Evolutionary conservation across 2,329 filamentous ascomycete genomes (phyloP).

Genomic region (Xylaria sp.): DNA sequence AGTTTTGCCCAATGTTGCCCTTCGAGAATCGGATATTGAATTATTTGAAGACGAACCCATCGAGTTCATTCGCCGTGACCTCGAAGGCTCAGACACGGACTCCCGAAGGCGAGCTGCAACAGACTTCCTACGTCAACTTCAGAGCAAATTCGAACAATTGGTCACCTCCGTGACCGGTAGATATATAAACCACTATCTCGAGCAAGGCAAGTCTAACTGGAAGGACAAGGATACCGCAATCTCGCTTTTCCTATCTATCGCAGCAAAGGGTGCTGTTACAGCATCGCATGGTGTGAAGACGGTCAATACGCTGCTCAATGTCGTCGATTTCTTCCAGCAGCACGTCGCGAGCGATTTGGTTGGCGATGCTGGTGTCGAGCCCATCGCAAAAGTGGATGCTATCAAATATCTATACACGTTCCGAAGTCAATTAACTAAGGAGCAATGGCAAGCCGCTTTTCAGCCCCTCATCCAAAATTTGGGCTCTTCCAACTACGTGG

Average conservation of each 20-base stretch:
- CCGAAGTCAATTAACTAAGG: conserved; percentile 90
- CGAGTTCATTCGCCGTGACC: conserved; percentile 93
- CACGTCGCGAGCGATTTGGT: conserved; percentile 91
- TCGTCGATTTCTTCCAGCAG: conserved; percentile 94
- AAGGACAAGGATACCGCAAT: conserved; percentile 98
- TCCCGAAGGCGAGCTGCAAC: conserved; percentile 92
- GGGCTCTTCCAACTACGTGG: conserved; percentile 90
- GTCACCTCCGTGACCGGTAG: conserved; percentile 89
- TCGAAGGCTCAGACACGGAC: conserved; percentile 96
- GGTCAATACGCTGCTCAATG: conserved; percentile 86
- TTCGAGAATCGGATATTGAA: conserved; percentile 94
- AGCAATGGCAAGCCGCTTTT: conserved; percentile 92
- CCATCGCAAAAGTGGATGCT: conserved; percentile 94
- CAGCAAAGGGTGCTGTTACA: conserved; percentile 89
- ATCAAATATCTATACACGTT: conserved; percentile 99
- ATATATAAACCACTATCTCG: conserved; percentile 88
- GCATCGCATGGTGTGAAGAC: conserved; percentile 89
- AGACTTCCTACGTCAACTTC: conserved; percentile 89
- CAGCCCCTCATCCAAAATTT: conserved; percentile 91
- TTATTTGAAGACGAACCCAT: conserved; percentile 99
- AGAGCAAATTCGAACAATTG: conserved; percentile 85
- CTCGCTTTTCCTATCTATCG: conserved; percentile 94
- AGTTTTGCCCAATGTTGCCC: conserved; percentile 88
- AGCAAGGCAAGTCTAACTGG: conserved; percentile 86
- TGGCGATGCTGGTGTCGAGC: conserved; percentile 73